Conservation (phyloP, 1,284 basidiomycete genomes). For the Sporisorium scitamineum region DNA sequence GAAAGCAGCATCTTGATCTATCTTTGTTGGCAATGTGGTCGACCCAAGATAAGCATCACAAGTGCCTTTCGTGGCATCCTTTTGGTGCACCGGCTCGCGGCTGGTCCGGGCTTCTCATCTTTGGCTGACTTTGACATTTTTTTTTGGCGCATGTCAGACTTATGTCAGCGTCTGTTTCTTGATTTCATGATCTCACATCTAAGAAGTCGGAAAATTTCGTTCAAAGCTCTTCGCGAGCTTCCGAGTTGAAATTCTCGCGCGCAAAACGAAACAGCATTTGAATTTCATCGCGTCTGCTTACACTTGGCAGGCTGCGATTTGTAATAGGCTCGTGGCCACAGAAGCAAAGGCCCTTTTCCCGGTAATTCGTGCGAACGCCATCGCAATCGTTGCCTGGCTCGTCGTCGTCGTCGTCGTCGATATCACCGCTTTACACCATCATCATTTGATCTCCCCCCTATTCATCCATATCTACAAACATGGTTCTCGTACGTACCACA, state of each 20-base stretch:
- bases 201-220: background rate
- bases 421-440: constrained; percentile 17
- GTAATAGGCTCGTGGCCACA: constrained; percentile 20
- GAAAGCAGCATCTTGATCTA: constrained; percentile 27
- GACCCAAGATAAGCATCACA: background rate
- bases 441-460: constrained; percentile 13
- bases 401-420: constrained; percentile 24
- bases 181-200: background rate
- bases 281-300: background rate
- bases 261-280: background rate
- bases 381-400: constrained; percentile 24
- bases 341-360: background rate
- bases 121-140: background rate
- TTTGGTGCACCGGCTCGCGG: background rate
- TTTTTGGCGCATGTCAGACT: constrained; percentile 9
- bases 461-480: constrained; percentile 15
- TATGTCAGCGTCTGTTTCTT: constrained; percentile 20
- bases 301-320: constrained; percentile 24
- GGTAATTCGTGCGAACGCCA: constrained; percentile 33
- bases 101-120: background rate
- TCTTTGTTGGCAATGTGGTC: background rate
- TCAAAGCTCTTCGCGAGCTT: constrained; percentile 13
- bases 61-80: too few relatives aligned
- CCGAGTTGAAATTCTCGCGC: constrained; percentile 26
- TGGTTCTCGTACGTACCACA: constrained; percentile 43